phyloP scores from a whole-genome alignment of 495 filamentous ascomycete genomes.

The Daldinia vernicosa region DNA sequence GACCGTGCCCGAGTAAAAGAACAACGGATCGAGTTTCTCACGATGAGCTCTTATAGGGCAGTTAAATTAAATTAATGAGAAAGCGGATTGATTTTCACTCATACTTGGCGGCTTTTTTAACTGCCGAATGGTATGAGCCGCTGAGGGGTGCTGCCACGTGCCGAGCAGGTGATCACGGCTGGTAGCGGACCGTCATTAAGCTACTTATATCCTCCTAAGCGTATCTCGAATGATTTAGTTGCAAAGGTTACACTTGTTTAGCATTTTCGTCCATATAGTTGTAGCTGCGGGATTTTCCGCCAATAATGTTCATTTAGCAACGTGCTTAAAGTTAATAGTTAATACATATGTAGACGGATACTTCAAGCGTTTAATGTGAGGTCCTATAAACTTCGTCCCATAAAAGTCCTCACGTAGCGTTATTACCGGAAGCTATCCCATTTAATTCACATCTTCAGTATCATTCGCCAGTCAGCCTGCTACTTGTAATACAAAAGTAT shows the following conservation, averaged over 20 bases:
- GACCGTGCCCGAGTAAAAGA: slow-evolving; percentile 26
- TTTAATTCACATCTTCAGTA: background rate
- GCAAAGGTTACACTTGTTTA: too few relatives aligned
- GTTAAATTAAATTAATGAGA: slow-evolving; percentile 13
- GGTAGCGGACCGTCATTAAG: background rate
- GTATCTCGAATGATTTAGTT: too few relatives aligned
- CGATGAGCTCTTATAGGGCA: slow-evolving; percentile 19
- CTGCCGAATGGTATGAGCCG: slow-evolving; percentile 5
- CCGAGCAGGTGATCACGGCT: background rate
- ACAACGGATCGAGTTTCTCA: slow-evolving; percentile 26
- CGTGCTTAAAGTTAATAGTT: too few relatives aligned
- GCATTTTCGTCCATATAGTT: too few relatives aligned
- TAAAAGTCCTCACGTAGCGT: background rate
- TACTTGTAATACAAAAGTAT: background rate
- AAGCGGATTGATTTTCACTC: slow-evolving; percentile 18
- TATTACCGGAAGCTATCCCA: background rate
- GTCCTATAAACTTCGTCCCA: too few relatives aligned
- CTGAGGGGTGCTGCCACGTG: slow-evolving; percentile 9
- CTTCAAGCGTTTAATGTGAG: too few relatives aligned
- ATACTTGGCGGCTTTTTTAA: slow-evolving; percentile 14
- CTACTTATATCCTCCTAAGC: background rate
- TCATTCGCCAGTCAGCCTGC: background rate
- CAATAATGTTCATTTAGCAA: too few relatives aligned
- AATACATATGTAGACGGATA: too few relatives aligned
- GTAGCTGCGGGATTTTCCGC: too few relatives aligned